A percentile compares a stretch with the other conserved stretches of the same genome.
Conservation (phyloP, 2,329 filamentous ascomycete species). For the Microsporum audouinii region DNA sequence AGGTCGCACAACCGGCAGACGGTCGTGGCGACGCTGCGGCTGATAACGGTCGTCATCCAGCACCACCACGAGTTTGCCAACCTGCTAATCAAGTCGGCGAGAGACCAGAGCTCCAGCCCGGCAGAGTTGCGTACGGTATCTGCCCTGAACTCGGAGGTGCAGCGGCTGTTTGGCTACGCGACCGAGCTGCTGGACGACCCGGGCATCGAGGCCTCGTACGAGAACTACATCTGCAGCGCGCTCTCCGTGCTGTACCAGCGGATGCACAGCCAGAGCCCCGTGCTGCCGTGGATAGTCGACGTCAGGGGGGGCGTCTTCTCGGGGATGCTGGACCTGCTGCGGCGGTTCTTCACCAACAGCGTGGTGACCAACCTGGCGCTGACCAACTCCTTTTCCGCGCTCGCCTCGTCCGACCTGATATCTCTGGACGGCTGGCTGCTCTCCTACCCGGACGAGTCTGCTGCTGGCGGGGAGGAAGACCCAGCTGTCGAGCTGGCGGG, state of each 20-base stretch:
- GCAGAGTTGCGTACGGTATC: slow-evolving; percentile 26
- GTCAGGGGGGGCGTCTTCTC: slow-evolving; percentile 49
- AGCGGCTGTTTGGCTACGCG: slow-evolving; percentile 28
- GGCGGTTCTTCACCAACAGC: slow-evolving; percentile 77
- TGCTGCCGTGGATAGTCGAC: slow-evolving; percentile 48
- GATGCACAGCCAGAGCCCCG: slow-evolving; percentile 17
- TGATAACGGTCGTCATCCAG: slow-evolving; percentile 74
- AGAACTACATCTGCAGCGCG: slow-evolving; percentile 39
- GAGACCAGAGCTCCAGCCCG: slow-evolving; percentile 11
- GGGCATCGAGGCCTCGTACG: slow-evolving; percentile 32
- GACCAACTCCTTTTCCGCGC: slow-evolving; percentile 69
- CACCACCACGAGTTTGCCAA: slow-evolving; percentile 77
- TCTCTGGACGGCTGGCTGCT: slow-evolving; percentile 84
- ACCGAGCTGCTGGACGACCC: slow-evolving; percentile 29
- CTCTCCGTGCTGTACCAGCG: slow-evolving; percentile 39
- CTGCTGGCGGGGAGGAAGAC: background rate
- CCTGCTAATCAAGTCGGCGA: slow-evolving; percentile 50
- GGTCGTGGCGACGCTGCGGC: slow-evolving; percentile 73
- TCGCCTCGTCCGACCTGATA: slow-evolving; percentile 76
- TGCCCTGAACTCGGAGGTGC: slow-evolving; percentile 32
- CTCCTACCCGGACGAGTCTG: slow-evolving; percentile 48
- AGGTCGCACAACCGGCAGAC: slow-evolving; percentile 79
- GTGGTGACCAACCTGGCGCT: slow-evolving; percentile 83
- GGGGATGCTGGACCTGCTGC: slow-evolving; percentile 48
- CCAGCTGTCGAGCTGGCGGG: background rate